Conservation (phyloP, 78 protist species). For the Dictyostelium intermedium region DNA sequence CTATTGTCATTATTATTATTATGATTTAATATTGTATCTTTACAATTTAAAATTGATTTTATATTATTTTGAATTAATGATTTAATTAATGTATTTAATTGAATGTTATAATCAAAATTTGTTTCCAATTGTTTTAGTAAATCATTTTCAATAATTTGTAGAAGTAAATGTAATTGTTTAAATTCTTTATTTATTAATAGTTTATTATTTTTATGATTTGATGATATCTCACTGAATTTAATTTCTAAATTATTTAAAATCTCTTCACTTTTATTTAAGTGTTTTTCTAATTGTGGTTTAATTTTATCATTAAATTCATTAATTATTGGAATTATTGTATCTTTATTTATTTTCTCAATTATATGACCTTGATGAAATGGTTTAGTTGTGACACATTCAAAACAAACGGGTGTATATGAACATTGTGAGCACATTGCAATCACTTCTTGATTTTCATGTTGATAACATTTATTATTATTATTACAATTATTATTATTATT, state of each 20-base stretch:
- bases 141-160: background rate
- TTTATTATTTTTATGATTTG: background rate
- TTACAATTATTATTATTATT: too few species aligned
- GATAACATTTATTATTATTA: background rate
- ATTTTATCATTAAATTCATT: background rate
- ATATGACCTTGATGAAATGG: background rate
- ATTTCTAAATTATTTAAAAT: background rate
- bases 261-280: background rate
- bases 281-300: background rate
- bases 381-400: background rate
- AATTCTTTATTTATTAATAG: background rate
- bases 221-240: background rate
- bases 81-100: background rate
- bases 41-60: too few species aligned
- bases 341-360: background rate
- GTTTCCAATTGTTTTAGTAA: background rate
- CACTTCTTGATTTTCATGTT: background rate
- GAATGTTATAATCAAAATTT: background rate
- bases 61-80: background rate
- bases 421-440: background rate
- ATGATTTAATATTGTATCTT: background rate
- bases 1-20: too few species aligned
- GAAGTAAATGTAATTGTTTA: background rate
- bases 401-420: background rate
- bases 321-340: background rate